Evolutionary conservation across 768 basidiomycete genomes (phyloP), one percentile per base, ranked within the genome.

Genomic region (Naematelia encephala): DNA sequence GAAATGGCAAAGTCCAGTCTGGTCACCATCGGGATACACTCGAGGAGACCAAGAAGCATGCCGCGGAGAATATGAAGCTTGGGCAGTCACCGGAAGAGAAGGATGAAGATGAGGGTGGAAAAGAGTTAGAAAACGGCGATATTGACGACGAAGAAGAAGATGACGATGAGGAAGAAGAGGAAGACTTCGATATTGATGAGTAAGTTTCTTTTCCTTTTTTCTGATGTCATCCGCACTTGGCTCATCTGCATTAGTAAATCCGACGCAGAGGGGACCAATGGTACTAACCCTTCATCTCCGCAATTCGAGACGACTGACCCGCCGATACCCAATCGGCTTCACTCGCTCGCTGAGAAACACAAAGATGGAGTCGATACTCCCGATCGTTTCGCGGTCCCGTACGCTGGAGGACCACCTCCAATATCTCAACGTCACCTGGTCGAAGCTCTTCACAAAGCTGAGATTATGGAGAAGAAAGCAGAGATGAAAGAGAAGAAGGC

Each of bases 141-240:
- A 72, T 75, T 11, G 80, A 79, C 47, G 80, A 82, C 21, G 81
- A 63, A 1, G 76, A 76, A 1, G 78, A 79, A 2, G 80, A 81
- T 2, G 80, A 79, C 0, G 80, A 80, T 14, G 82, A 85, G 4
- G 85, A 86, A 25, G 85, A 89, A 26, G 83, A 84, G 34, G 89
- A 91, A 72, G 84, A 83, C 67, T 97, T 86, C 77, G 96, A 99
- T 76, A 98, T 98, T 53, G 89, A 96, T 67, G 93, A 97, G 77
- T 78, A 49, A 67, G 77, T 75, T 1, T 2, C 1, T 1, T 4
- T 27, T 14, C 22, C 16, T 16, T 13, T 48, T 1, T 43, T 28
- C 12, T 26, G 16, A 26, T 39, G 19, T 16, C 28, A 11, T 53
- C n/a, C 3, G 21, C 27, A n/a, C 30, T 16, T 45, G 29, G 44